Evolutionary conservation across 1,284 basidiomycete genomes (phyloP).

Genomic region (Meripilus lineatus): DNA sequence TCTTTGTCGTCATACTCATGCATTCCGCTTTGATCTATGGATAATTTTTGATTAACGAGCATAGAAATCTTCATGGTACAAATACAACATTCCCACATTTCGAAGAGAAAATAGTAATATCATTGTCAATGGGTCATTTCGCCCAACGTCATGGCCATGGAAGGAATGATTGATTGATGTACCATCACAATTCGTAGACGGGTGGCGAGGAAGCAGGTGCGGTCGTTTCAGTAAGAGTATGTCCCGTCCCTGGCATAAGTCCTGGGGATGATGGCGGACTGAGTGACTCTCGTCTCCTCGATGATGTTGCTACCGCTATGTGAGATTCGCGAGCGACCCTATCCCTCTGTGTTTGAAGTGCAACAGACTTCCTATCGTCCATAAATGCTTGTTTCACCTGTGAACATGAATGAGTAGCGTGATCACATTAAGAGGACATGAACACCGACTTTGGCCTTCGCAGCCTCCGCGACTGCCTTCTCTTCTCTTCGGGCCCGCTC

Average conservation of each 20-base stretch:
- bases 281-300: neutral
- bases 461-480: conserved; percentile 46
- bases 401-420: conserved; percentile 2
- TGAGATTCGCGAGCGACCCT: conserved; percentile 40
- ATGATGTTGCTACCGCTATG: conserved; percentile 18
- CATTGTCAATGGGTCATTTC: too few relatives aligned
- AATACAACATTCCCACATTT: too few relatives aligned
- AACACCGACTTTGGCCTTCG: conserved; percentile 41
- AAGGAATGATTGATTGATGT: too few relatives aligned
- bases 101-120: too few relatives aligned
- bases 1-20: neutral
- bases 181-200: neutral
- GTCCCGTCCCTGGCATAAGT: conserved; percentile 8
- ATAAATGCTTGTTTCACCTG: conserved; percentile 66
- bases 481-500: conserved; percentile 39
- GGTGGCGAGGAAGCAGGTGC: neutral
- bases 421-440: neutral
- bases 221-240: neutral
- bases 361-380: conserved; percentile 58
- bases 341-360: conserved; percentile 48
- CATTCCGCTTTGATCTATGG: neutral
- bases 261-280: conserved; percentile 1
- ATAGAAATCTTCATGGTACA: neutral
- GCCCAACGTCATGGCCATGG: too few relatives aligned
- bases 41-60: too few relatives aligned